Evolutionary conservation across 176 grass and related monocot genomes (phyloP).

Genomic region (Carex myosuroides): DNA sequence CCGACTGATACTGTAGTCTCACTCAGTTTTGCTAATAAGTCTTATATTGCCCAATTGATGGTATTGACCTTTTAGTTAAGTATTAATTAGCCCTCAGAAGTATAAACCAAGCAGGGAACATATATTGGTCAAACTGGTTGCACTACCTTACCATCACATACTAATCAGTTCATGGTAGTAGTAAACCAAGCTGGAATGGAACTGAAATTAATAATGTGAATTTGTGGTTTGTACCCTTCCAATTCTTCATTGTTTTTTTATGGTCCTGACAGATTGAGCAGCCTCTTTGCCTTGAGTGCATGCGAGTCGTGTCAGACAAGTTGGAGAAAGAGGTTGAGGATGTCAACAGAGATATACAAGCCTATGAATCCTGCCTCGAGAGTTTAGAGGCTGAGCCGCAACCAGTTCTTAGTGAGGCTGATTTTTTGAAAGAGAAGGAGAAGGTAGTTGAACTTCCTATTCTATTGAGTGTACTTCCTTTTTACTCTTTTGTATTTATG

Average conservation of each 20-base stretch:
- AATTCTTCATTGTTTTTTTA: background rate
- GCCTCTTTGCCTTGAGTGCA: conserved; percentile 93
- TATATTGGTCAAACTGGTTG: background rate
- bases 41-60: background rate
- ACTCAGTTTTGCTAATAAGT: background rate
- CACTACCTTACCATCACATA: background rate
- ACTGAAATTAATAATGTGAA: background rate
- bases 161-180: background rate
- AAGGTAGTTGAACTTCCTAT: conserved; percentile 37
- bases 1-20: background rate
- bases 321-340: conserved; percentile 91
- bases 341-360: conserved; percentile 78
- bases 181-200: background rate
- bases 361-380: conserved; percentile 78
- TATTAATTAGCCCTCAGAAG: background rate
- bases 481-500: background rate
- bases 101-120: background rate
- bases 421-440: conserved; percentile 78
- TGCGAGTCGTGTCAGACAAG: conserved; percentile 89
- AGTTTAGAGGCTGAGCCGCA: conserved; percentile 54
- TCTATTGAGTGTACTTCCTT: background rate
- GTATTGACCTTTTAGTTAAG: background rate
- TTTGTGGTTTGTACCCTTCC: background rate
- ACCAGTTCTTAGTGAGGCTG: conserved; percentile 60
- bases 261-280: conserved; percentile 75